Evolutionary conservation across 441 rosid genomes (phyloP), one percentile per base, ranked within the genome.

Genomic region (Sinapis alba): DNA sequence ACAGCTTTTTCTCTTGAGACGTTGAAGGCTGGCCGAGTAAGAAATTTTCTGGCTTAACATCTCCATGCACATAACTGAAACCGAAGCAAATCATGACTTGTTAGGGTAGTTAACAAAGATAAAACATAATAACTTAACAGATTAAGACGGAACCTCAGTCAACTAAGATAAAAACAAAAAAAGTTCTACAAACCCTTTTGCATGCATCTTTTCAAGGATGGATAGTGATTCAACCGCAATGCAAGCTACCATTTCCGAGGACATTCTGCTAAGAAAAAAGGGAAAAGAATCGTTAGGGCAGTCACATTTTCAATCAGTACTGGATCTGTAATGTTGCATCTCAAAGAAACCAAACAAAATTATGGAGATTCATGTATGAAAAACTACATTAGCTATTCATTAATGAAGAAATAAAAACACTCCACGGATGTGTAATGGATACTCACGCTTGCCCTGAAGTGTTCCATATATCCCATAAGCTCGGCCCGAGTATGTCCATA

Each of bases 381-480:
- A n/a, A 64, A 71, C 36, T 30, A 66, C 19, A 45, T 11, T 51
- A 45, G 7, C n/a, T 60, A 16, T 8, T 45, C 62, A 43, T 13
- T 43, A 43, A 43, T 7, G 53, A 61, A 43, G 12, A 24, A 28
- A 30, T 11, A 34, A 58, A 27, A 56, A 12, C 51, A 47, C 41
- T 64, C 50, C 26, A 36, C 28, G 47, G 71, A 19, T 28, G 18
- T 69, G 62, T 45, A 34, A 32, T 38, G 34, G 63, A 76, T 53
- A 86, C 97, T 89, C 81, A 96, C 99, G 96, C 89, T 77, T 96
- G 98, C 65, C 97, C 98, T 62, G 97, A 91, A 53, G 97, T 77
- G 86, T 96, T 96, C 99, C 99, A 93, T 27, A 91, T 93, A 82
- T 96, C 98, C 99, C 99, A 96, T 74, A 96, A 92, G 76, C 99